A percentile compares a stretch with the other conserved stretches of the same genome.
Evolutionary conservation across 306 rosid genomes (phyloP).

Genomic region (Fagus sylvatica): DNA sequence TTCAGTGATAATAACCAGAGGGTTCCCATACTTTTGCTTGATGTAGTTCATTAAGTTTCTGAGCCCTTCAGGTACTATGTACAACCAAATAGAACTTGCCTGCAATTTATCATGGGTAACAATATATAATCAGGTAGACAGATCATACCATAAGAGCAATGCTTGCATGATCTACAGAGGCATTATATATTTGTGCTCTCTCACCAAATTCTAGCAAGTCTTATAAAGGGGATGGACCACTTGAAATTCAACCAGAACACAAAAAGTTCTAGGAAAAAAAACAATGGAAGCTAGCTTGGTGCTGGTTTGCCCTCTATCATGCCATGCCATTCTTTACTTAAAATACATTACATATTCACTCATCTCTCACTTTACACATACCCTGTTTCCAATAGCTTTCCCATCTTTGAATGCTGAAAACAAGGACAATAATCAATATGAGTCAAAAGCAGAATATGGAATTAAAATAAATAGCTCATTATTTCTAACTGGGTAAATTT

Average conservation of each 20-base stretch:
- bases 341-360: not conserved
- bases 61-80: conserved; percentile 80
- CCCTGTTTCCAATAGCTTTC: conserved; percentile 69
- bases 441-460: not conserved
- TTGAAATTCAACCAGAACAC: no score
- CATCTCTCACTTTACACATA: conserved; percentile 19
- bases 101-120: conserved; percentile 21
- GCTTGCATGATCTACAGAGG: not conserved
- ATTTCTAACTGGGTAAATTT: not conserved
- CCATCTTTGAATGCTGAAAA: conserved; percentile 75
- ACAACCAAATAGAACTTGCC: conserved; percentile 86
- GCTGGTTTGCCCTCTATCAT: not conserved
- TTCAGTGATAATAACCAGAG: conserved; percentile 77
- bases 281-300: not conserved
- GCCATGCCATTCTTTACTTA: not conserved
- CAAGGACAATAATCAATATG: not conserved
- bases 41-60: conserved; percentile 66
- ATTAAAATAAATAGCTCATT: not conserved
- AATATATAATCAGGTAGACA: not conserved
- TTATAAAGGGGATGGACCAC: no score
- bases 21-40: conserved; percentile 73
- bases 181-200: not conserved
- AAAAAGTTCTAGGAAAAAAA: not conserved
- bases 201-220: no score
- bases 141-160: not conserved